These are phyloP conservation scores for Sphagnum tenellum DNA, from an alignment of 225 moss, liverwort and hornwort species.

Conservation along the genomic window DNA sequence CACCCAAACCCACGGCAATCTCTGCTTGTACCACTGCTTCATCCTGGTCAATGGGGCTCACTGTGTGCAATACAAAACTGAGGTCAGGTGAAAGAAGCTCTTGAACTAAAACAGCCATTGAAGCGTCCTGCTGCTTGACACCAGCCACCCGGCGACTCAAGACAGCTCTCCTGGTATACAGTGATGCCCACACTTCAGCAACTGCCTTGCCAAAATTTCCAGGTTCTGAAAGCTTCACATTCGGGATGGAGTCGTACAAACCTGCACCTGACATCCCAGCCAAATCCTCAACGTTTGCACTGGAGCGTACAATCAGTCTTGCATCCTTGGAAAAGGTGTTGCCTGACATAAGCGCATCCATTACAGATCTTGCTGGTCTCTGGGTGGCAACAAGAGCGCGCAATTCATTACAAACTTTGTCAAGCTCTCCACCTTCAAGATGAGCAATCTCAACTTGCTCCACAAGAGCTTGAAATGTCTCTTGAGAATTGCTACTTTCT, in stretches of 20 bases:
- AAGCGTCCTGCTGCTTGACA: slow-evolving; percentile 67
- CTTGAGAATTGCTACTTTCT: slow-evolving; percentile 24
- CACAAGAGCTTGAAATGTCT: slow-evolving; percentile 45
- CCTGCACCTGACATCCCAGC: slow-evolving; percentile 97
- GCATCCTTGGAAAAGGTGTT: slow-evolving; percentile 23
- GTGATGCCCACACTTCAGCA: slow-evolving; percentile 86
- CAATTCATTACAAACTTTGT: slow-evolving; percentile 63
- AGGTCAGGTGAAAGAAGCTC: slow-evolving; percentile 84
- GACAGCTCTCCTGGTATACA: slow-evolving; percentile 85
- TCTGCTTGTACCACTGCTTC: slow-evolving; percentile 71
- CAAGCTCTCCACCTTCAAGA: slow-evolving; percentile 69
- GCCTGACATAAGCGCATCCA: slow-evolving; percentile 27
- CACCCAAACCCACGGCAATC: slow-evolving; percentile 82
- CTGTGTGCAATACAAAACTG: slow-evolving; percentile 89
- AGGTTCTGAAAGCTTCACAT: slow-evolving; percentile 68
- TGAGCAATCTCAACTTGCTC: slow-evolving; percentile 60
- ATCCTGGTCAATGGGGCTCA: slow-evolving; percentile 84
- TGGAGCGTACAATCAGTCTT: slow-evolving; percentile 78
- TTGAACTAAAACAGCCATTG: slow-evolving; percentile 91
- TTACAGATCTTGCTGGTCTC: slow-evolving; percentile 40
- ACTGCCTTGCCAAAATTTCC: slow-evolving; percentile 79
- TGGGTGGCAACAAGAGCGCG: slow-evolving; percentile 53
- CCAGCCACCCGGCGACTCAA: slow-evolving; percentile 74
- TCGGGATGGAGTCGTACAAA: slow-evolving; percentile 85
- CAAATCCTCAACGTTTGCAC: slow-evolving; percentile 93